Conservation (phyloP, 768 basidiomycete species). For the Cystofilobasidium ferigula region DNA sequence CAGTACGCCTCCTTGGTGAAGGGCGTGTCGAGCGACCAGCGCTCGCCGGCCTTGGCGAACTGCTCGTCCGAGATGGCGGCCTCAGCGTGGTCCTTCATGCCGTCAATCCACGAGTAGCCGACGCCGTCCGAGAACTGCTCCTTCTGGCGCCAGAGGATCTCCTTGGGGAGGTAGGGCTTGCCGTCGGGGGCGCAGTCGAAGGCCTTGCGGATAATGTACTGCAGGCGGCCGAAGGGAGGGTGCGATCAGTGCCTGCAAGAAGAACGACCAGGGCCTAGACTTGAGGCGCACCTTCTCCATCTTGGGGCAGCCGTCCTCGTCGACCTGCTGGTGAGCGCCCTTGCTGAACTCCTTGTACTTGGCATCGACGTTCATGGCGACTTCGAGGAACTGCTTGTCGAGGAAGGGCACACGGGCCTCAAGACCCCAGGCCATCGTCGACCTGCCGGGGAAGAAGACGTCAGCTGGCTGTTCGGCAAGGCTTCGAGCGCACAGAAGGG, state of each 20-base stretch:
- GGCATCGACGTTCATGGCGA: conserved; percentile 79
- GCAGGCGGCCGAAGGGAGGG: not conserved
- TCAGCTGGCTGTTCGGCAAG: not conserved
- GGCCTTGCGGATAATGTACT: conserved; percentile 93
- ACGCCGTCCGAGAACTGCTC: conserved; percentile 99
- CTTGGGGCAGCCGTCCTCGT: conserved; percentile 72
- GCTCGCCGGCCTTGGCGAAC: conserved; percentile 57
- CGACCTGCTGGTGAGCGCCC: conserved; percentile 58
- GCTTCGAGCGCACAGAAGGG: conserved; percentile 6
- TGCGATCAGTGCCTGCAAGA: not conserved
- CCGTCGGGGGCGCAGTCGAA: conserved; percentile 72
- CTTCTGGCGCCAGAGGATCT: conserved; percentile 97
- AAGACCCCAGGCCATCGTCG: conserved; percentile 99
- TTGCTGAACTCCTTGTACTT: conserved; percentile 81
- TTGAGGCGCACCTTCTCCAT: conserved; percentile 76
- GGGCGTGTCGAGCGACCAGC: conserved; percentile 70
- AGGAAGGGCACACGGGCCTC: conserved; percentile 98
- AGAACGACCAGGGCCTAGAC: not conserved
- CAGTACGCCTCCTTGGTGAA: conserved; percentile 95
- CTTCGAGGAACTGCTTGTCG: conserved; percentile 90
- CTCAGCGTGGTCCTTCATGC: conserved; percentile 81
- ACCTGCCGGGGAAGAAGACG: conserved; percentile 43
- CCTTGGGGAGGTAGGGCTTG: conserved; percentile 85
- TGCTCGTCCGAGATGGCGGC: conserved; percentile 65
- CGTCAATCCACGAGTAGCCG: conserved; percentile 98